Percentiles rank a stretch among this genome's conserved stretches.
Evolutionary conservation across 73 alveolate species (phyloP).

Genomic region (Breviolum minutum): DNA sequence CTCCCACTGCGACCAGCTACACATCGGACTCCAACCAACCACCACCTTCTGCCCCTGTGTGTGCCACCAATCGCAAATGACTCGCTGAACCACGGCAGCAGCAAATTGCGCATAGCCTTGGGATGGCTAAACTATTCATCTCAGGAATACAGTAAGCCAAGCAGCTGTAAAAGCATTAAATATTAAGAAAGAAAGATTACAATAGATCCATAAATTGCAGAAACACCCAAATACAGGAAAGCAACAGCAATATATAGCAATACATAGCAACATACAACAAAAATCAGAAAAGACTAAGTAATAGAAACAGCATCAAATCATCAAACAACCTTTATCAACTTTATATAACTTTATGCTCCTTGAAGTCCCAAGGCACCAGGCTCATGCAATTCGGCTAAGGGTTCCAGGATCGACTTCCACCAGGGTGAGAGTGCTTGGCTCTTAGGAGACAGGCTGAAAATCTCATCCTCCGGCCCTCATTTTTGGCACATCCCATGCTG

Average conservation of each 20-base stretch:
- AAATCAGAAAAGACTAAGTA: too few species aligned
- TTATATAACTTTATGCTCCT: not conserved
- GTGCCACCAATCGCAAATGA: constrained; percentile 95
- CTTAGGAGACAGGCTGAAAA: constrained; percentile 1
- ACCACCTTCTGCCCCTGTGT: constrained; percentile 88
- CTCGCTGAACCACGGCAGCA: constrained; percentile 82
- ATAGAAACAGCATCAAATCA: not conserved
- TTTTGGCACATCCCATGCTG: too few species aligned
- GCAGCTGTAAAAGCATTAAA: not conserved
- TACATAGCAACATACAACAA: not conserved
- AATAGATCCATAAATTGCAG: not conserved
- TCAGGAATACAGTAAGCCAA: not conserved
- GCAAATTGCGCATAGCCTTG: constrained; percentile 84
- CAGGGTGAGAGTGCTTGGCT: constrained; percentile 73
- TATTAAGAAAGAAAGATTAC: too few species aligned
- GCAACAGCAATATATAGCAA: not conserved
- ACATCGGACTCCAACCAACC: constrained; percentile 83
- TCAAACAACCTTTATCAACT: not conserved
- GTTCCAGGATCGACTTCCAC: constrained; percentile 83
- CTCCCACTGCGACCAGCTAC: constrained; percentile 80
- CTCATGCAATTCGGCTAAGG: constrained; percentile 5
- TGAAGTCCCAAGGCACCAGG: not conserved
- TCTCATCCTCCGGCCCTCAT: constrained; percentile 66
- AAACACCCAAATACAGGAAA: too few species aligned
- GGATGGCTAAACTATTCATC: too few species aligned